phyloP scores from a whole-genome alignment of 441 rosid species.

The Francoa sonchifolia region DNA sequence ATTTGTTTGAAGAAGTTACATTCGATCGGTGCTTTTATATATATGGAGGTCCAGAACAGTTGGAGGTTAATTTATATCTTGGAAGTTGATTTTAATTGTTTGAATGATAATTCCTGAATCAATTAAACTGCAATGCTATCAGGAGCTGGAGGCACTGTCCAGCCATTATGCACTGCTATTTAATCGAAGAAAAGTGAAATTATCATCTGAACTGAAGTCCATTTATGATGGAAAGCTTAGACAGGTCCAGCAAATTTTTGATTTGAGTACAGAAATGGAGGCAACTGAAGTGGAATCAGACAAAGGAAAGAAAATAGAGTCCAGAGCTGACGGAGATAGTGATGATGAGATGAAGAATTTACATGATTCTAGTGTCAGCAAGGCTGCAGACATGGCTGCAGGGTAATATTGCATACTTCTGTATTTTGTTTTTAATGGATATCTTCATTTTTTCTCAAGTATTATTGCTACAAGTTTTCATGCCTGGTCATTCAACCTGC shows the following conservation, averaged over 20 bases:
- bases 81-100: constrained; percentile 8
- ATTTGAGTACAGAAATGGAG: constrained; percentile 42
- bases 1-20: constrained; percentile 66
- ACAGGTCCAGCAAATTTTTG: constrained; percentile 67
- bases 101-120: constrained; percentile 12
- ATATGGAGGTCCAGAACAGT: constrained; percentile 96
- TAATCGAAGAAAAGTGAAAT: constrained; percentile 74
- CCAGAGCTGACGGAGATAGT: constrained; percentile 42
- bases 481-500: too few relatives aligned
- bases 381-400: constrained; percentile 97
- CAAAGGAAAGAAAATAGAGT: constrained; percentile 81
- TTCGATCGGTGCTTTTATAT: constrained; percentile 97
- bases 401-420: constrained; percentile 38
- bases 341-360: constrained; percentile 64
- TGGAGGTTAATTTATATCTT: constrained; percentile 50
- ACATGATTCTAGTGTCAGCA: constrained; percentile 69
- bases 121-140: constrained; percentile 18
- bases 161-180: constrained; percentile 73
- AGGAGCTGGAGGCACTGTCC: constrained; percentile 93
- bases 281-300: constrained; percentile 36
- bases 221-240: constrained; percentile 65
- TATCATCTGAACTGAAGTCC: constrained; percentile 67
- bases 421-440: constrained; percentile 3
- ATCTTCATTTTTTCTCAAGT: neutral
- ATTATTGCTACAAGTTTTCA: neutral